Conservation (phyloP, 306 rosid species). For the Rosa rugosa region DNA sequence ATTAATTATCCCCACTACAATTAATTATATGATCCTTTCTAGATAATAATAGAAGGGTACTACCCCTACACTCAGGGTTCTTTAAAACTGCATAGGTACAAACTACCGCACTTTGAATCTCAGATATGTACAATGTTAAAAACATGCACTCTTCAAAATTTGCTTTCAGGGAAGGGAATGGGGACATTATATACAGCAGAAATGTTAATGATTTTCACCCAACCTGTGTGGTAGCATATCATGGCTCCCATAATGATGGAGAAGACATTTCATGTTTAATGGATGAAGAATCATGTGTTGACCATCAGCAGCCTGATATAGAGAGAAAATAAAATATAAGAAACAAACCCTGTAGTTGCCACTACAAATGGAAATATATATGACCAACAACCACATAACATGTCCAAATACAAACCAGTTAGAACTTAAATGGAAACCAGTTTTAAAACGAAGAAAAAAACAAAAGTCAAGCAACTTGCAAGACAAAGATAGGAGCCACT, state of each 20-base stretch:
- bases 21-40: background rate
- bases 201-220: slow-evolving; percentile 14
- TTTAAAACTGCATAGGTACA: background rate
- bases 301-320: slow-evolving; percentile 89
- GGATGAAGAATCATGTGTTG: slow-evolving; percentile 97
- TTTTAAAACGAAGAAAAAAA: background rate
- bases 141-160: background rate
- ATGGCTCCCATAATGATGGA: slow-evolving; percentile 75
- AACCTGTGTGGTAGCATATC: slow-evolving; percentile 86
- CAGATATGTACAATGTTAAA: background rate
- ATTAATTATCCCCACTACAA: background rate
- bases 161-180: background rate
- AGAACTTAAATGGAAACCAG: background rate
- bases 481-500: background rate
- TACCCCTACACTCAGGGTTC: background rate
- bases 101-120: background rate
- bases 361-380: background rate
- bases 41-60: background rate
- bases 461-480: background rate
- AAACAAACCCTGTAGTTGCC: slow-evolving; percentile 8
- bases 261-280: slow-evolving; percentile 81
- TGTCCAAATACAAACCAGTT: slow-evolving; percentile 3
- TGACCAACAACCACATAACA: background rate
- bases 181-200: background rate
- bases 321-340: slow-evolving; percentile 30